These are phyloP conservation scores for Metschnikowia dekortorum DNA, from an alignment of 805 yeast species.

Conservation along the genomic window DNA sequence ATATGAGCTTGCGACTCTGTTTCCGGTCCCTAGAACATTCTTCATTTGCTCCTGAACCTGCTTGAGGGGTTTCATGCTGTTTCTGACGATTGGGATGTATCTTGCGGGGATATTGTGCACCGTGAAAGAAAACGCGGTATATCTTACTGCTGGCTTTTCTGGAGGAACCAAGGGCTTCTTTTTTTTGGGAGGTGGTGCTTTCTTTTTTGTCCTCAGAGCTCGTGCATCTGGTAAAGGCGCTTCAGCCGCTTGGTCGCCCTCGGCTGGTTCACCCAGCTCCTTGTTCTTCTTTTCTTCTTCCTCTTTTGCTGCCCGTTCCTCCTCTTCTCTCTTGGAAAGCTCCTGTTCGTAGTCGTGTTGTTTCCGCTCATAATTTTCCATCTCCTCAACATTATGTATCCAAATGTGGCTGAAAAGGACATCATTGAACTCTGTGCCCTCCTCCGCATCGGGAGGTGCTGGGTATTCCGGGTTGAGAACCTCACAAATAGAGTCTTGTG, in stretches of 20 bases:
- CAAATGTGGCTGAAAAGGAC: constrained; percentile 45
- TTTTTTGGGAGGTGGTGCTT: constrained; percentile 11
- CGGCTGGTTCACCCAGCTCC: constrained; percentile 3
- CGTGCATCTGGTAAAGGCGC: constrained; percentile 4
- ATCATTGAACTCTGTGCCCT: constrained; percentile 27
- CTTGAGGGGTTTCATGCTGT: constrained; percentile 58
- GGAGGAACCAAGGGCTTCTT: constrained; percentile 24
- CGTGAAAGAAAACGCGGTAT: constrained; percentile 62
- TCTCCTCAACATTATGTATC: constrained; percentile 48
- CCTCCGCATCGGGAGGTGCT: constrained; percentile 20
- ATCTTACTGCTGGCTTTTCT: constrained; percentile 42
- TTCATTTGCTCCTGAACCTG: constrained; percentile 61
- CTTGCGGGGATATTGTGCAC: constrained; percentile 62
- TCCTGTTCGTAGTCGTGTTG: constrained; percentile 27
- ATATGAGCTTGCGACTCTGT: constrained; percentile 54
- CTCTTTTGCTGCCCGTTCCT: constrained; percentile 18
- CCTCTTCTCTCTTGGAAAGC: constrained; percentile 25
- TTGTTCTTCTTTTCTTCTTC: constrained; percentile 17
- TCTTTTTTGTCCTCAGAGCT: constrained; percentile 13
- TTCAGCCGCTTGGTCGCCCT: constrained; percentile 13
- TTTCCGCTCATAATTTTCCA: constrained; percentile 41
- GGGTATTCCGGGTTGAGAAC: constrained; percentile 26
- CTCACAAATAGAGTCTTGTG: constrained; percentile 75
- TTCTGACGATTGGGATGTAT: constrained; percentile 57
- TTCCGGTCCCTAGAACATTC: constrained; percentile 54